Base-by-base conservation (phyloP, 805 yeast genomes). In the Jamesozyma jinghongensis region DNA sequence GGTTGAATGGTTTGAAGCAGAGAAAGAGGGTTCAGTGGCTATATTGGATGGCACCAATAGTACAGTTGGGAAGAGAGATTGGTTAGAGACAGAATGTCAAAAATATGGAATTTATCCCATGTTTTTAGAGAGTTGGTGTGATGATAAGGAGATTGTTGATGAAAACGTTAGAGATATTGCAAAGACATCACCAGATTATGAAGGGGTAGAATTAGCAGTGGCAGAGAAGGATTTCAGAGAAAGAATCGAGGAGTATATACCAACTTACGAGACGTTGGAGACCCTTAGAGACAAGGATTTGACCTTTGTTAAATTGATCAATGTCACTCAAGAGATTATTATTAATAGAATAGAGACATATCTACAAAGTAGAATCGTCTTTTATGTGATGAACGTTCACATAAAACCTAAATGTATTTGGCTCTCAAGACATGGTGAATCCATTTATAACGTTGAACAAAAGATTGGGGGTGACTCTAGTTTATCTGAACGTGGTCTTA, bases 391-490 rank as follows among this genome's bases (percentile, higher is more conserved):
- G 96, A 92, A 92, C 57, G 68, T 92, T 51, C 97, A 88, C 61
- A 84, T 87, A 52, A 85, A 85, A 59, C 95, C 96, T 20, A 74
- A 97, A 47, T 75, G 81, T 48, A 87, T 92, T 46, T 92, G 95
- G 90, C 70, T 92, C 37, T 85, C 95, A 37, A 76, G 98, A 52
- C 98, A 92, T 56, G 98, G 98, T 20, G 98, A 92, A 65, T 82
- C 94, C 2, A 79, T 79, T 58, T 92, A 81, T 66, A 92, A 92
- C 61, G 71, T 92, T 43, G 87, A 87, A 37, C 97, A 97, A 25
- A 86, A 86, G 62, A 85, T 92, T 48, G 98, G 98, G 27, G 98
- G 97, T 17, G 96, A 90, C 66, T 84, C 95, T 2, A 75, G 80
- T 51, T 68, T 90, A 40, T 79, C 90, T 37, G 81, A 79, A 42